These are phyloP conservation scores for Zangia roseola DNA, from an alignment of 768 basidiomycete genomes.

Conservation along the genomic window DNA sequence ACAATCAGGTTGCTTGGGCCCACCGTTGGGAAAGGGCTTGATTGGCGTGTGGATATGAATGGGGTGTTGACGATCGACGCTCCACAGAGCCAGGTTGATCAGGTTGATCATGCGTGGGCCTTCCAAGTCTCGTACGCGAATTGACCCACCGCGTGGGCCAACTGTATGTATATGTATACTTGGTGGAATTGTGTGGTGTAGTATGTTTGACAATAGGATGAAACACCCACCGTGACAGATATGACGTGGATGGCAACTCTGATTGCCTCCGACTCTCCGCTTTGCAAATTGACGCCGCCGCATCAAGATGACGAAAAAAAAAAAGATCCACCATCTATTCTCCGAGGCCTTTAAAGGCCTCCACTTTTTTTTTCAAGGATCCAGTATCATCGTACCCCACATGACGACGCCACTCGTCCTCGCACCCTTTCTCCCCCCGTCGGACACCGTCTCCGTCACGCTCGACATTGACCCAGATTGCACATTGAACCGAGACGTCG, in stretches of 20 bases:
- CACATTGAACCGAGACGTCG: neutral
- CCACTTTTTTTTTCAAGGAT: too few species aligned
- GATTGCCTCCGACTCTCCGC: neutral
- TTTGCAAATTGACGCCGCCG: neutral
- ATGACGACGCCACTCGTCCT: constrained; percentile 14
- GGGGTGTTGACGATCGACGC: constrained; percentile 34
- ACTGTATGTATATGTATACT: neutral
- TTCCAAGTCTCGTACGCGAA: constrained; percentile 36
- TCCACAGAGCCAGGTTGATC: constrained; percentile 17
- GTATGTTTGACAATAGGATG: neutral
- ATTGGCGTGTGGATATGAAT: constrained; percentile 31
- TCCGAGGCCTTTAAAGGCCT: neutral
- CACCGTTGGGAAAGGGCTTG: constrained; percentile 14
- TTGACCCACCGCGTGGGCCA: neutral
- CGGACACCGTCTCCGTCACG: neutral
- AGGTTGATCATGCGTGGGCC: constrained; percentile 39
- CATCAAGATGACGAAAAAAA: constrained; percentile 7
- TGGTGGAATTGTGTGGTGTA: neutral
- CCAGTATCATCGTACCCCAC: neutral
- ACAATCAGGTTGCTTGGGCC: constrained; percentile 41
- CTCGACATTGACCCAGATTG: neutral
- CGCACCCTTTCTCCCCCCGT: neutral
- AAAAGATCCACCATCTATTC: neutral
- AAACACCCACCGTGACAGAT: too few species aligned
- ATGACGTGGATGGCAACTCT: neutral